phyloP scores from a whole-genome alignment of 2,329 filamentous ascomycete species.

The Malbranchea zuffiana region DNA sequence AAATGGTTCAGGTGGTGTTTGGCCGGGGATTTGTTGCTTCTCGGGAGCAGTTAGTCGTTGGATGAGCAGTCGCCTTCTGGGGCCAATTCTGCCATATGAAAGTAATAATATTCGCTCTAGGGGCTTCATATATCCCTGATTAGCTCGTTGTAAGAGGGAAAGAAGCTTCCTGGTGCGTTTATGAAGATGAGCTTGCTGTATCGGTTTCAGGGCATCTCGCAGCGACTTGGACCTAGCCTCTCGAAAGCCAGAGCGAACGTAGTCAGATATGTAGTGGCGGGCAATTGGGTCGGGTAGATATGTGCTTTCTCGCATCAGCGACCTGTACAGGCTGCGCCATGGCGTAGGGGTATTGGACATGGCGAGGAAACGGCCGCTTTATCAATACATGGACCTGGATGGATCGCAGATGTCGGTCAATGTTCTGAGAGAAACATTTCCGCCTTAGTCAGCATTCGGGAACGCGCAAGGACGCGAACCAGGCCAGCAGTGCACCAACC shows the following conservation, averaged over 20 bases:
- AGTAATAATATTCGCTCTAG: constrained; percentile 43
- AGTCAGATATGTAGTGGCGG: constrained; percentile 39
- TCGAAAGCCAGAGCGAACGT: constrained; percentile 41
- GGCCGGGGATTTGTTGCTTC: constrained; percentile 6
- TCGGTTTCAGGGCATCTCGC: not conserved
- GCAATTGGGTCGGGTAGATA: constrained; percentile 51
- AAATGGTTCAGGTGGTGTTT: constrained; percentile 10
- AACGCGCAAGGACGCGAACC: constrained; percentile 12
- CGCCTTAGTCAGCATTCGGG: constrained; percentile 9
- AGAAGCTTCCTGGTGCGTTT: constrained; percentile 29
- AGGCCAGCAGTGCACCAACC: too few species aligned
- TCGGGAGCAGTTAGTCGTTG: constrained; percentile 13
- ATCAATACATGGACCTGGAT: too few species aligned
- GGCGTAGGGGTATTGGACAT: constrained; percentile 7
- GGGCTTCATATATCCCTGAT: constrained; percentile 42
- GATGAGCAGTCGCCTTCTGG: constrained; percentile 41
- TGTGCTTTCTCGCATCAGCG: constrained; percentile 47
- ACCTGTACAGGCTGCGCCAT: constrained; percentile 42
- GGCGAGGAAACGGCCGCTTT: too few species aligned
- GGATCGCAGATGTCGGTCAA: too few species aligned
- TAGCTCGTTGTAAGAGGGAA: constrained; percentile 41
- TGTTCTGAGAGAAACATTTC: constrained; percentile 1
- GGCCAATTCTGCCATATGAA: constrained; percentile 49
- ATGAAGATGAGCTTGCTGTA: constrained; percentile 12
- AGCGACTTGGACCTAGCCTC: constrained; percentile 22